Base-by-base conservation (phyloP, 2,329 filamentous ascomycete genomes). In the Hortaea sp. region DNA sequence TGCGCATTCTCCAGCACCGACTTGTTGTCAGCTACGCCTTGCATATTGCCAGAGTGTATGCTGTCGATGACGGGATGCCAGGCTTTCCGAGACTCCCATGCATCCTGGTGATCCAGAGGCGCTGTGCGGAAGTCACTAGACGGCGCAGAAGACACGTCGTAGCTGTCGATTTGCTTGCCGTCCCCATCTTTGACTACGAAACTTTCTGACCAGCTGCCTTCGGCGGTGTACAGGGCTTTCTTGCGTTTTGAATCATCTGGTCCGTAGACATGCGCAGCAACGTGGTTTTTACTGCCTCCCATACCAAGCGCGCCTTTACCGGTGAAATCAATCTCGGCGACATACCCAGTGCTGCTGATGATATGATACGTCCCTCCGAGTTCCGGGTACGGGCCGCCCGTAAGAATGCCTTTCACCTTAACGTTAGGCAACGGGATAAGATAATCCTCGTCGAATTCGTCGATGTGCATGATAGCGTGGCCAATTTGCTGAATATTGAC, bases 401-500 rank as follows among this genome's bases (percentile, higher is more conserved):
- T 64, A 11, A 72, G 34, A 5, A 73, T 60, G 0, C 69, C 69
- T 38, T 68, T 68, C n/a, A 72, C 66, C 46, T 69, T 69, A 10
- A 72, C 63, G 41, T 69, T 64, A 0, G 69, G 69, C 5, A 72
- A 55, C 1, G 69, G 69, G 28, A 72, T 66, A 2, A 72, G 50
- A 47, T 70, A 71, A 46, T 70, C 64, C 48, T 72, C 69, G 7
- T 68, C 54, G 45, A 60, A 67, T n/a, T 63, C 58, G 47, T 72
- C 68, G 29, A 73, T 56, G 41, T 67, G 66, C 44, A 71, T 46
- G 6, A 71, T 58, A 1, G 69, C 68, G 46, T 72, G 69, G 3
- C 70, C 70, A 38, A 66, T 70, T 48, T 72, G 69, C 53, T 69
- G 69, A 46, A 72, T 69, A 49, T 63, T 69, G 6, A 72, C 67